A percentile compares a stretch with the other conserved stretches of the same genome.
Evolutionary conservation across 257 asterid species (phyloP).

Genomic region (Pogostemon cablin): DNA sequence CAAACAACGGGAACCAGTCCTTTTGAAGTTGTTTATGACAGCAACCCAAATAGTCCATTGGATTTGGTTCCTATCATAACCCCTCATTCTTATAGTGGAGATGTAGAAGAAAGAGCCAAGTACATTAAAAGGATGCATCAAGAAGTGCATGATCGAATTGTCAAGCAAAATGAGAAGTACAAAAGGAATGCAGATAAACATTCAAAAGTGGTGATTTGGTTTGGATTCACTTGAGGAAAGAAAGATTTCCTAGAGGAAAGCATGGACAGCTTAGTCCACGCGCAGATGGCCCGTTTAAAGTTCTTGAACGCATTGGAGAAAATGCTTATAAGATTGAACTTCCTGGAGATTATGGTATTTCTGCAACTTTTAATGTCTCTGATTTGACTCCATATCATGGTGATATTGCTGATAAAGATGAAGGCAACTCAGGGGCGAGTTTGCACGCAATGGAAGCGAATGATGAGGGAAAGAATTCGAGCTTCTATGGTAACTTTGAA

Average conservation of each 20-base stretch:
- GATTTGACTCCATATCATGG: constrained; percentile 10
- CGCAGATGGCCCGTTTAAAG: not conserved
- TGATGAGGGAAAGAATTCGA: not conserved
- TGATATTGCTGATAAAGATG: not conserved
- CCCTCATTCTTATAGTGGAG: not conserved
- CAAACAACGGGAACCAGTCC: not conserved
- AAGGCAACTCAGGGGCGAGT: constrained; percentile 14
- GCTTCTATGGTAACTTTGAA: too few relatives aligned
- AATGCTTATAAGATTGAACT: constrained; percentile 17
- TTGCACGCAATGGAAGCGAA: not conserved
- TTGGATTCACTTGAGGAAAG: not conserved
- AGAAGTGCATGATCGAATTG: not conserved
- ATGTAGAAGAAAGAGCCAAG: not conserved
- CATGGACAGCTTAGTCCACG: not conserved
- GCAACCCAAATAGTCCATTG: not conserved
- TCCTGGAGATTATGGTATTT: not conserved
- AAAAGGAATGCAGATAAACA: not conserved
- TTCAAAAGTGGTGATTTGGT: constrained; percentile 9
- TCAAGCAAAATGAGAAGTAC: constrained; percentile 14
- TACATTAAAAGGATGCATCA: not conserved
- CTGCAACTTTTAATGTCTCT: not conserved
- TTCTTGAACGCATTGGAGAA: not conserved
- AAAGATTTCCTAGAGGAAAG: not conserved
- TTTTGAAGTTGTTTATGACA: not conserved
- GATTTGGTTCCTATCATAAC: not conserved